These are phyloP conservation scores for Aspergillus fischeri DNA, from an alignment of 2,329 filamentous ascomycete species.

Conservation along the genomic window DNA sequence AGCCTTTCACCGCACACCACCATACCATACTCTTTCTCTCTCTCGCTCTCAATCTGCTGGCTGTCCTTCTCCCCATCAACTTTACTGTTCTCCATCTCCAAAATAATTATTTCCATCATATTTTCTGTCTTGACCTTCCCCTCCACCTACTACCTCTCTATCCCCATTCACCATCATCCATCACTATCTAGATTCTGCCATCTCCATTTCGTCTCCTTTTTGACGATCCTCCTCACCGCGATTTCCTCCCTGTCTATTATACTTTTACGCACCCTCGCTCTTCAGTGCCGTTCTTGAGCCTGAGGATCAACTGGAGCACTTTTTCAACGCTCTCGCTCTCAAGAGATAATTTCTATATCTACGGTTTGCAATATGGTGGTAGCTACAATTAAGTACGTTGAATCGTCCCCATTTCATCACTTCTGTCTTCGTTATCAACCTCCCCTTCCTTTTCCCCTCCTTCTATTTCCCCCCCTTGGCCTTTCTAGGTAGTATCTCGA, in stretches of 20 bases:
- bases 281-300: slow-evolving; percentile 13
- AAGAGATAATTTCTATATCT: slow-evolving; percentile 10
- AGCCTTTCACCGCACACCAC: neutral
- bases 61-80: neutral
- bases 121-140: slow-evolving; percentile 4
- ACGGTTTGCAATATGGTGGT: slow-evolving; percentile 50
- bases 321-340: slow-evolving; percentile 7
- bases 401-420: slow-evolving; percentile 3
- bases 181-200: neutral
- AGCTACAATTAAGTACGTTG: slow-evolving; percentile 59
- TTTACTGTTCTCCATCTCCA: slow-evolving; percentile 5
- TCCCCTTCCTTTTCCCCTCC: slow-evolving; percentile 8
- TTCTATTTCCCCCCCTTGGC: slow-evolving; percentile 9
- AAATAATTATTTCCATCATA: slow-evolving; percentile 2
- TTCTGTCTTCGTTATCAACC: slow-evolving; percentile 7
- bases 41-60: neutral
- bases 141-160: slow-evolving; percentile 1
- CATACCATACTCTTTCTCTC: neutral
- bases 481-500: slow-evolving; percentile 1
- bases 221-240: slow-evolving; percentile 2
- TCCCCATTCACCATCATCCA: slow-evolving; percentile 2
- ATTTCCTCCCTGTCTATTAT: slow-evolving; percentile 13
- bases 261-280: slow-evolving; percentile 6
- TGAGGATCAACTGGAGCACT: neutral
- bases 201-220: neutral